phyloP scores from a whole-genome alignment of 768 basidiomycete genomes.

The Podaxis mareebaensis region DNA sequence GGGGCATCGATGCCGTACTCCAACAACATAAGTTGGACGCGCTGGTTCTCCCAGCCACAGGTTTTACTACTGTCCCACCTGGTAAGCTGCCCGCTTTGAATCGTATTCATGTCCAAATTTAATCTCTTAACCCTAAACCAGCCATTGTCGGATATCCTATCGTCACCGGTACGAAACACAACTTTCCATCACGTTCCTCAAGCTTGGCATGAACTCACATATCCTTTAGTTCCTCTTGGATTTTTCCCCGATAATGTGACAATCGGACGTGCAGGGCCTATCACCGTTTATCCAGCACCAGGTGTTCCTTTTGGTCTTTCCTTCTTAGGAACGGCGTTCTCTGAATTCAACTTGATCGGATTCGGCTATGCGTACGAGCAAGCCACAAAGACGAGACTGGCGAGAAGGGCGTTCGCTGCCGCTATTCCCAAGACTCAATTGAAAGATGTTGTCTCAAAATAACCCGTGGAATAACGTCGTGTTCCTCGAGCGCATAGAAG shows the following conservation, averaged over 20 bases:
- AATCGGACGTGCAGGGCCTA: conserved; percentile 37
- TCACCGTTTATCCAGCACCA: conserved; percentile 49
- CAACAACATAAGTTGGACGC: conserved; percentile 50
- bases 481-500: background rate
- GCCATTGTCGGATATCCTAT: conserved; percentile 70
- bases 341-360: conserved; percentile 56
- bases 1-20: conserved; percentile 56
- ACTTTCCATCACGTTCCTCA: background rate
- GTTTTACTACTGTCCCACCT: conserved; percentile 39
- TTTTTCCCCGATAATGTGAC: conserved; percentile 53
- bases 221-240: conserved; percentile 53
- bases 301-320: conserved; percentile 63
- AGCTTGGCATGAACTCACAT: conserved; percentile 3
- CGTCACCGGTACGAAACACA: conserved; percentile 50
- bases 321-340: conserved; percentile 63
- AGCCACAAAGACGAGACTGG: conserved; percentile 52
- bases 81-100: conserved; percentile 24
- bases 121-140: conserved; percentile 18
- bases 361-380: conserved; percentile 70
- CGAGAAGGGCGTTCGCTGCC: conserved; percentile 46
- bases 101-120: conserved; percentile 16
- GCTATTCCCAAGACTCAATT: conserved; percentile 59
- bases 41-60: conserved; percentile 47
- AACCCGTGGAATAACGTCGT: background rate
- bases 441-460: conserved; percentile 29